Evolutionary conservation across 2,329 filamentous ascomycete species (phyloP).

Genomic region (Talaromyces sp.): DNA sequence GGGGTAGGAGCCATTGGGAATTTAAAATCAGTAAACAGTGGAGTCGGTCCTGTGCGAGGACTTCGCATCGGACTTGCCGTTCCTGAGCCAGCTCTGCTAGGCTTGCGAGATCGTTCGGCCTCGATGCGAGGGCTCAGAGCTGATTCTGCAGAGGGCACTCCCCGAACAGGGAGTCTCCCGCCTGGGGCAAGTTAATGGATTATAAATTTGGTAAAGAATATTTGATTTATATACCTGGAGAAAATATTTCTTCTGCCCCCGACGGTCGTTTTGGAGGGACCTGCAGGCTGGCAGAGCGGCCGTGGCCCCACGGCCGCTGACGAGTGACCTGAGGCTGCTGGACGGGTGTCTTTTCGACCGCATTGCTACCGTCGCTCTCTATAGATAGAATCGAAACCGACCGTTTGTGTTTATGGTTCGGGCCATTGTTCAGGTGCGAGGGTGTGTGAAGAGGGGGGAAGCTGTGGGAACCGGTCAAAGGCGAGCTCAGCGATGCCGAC

Average conservation of each 20-base stretch:
- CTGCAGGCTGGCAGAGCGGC: slow-evolving; percentile 75
- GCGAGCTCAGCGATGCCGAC: slow-evolving; percentile 36
- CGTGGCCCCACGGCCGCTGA: slow-evolving; percentile 62
- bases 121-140: slow-evolving; percentile 28
- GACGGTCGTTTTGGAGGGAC: slow-evolving; percentile 52
- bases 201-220: background rate
- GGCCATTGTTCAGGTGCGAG: slow-evolving; percentile 12
- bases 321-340: slow-evolving; percentile 32
- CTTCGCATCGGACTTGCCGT: slow-evolving; percentile 33
- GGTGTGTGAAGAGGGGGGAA: slow-evolving; percentile 33
- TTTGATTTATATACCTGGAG: slow-evolving; percentile 30
- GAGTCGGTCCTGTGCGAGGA: slow-evolving; percentile 31
- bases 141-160: slow-evolving; percentile 25
- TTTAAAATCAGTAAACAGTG: slow-evolving; percentile 47
- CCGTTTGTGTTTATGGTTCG: slow-evolving; percentile 58
- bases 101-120: slow-evolving; percentile 24
- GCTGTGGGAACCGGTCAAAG: slow-evolving; percentile 33
- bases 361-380: slow-evolving; percentile 44
- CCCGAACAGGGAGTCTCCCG: slow-evolving; percentile 30
- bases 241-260: slow-evolving; percentile 32
- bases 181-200: slow-evolving; percentile 10
- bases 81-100: slow-evolving; percentile 19
- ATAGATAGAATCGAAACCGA: slow-evolving; percentile 81
- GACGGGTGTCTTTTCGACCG: slow-evolving; percentile 23
- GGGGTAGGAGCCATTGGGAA: slow-evolving; percentile 46